Percentiles rank a stretch among this genome's conserved stretches.
phyloP scores from a whole-genome alignment of 192 early-diverging fungal genomes.

The Gonapodya sp. region DNA sequence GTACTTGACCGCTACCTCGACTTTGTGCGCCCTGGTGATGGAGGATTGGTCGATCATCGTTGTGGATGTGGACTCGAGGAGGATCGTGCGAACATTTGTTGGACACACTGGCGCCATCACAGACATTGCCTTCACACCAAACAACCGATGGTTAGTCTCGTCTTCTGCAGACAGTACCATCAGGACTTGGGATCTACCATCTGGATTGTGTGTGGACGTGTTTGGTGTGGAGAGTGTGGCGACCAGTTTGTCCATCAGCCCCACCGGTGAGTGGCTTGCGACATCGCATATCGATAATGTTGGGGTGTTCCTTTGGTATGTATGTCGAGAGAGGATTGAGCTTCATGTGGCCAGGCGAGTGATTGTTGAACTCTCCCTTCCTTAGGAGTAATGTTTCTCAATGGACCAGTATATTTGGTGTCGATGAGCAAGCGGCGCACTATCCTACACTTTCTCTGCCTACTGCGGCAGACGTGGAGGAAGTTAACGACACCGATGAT shows the following conservation, averaged over 20 bases:
- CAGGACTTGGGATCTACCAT: conserved; percentile 93
- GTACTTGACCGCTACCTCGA: conserved; percentile 56
- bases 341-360: too few species aligned
- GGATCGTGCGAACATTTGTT: conserved; percentile 77
- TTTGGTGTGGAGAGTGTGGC: conserved; percentile 66
- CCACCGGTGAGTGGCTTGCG: conserved; percentile 83
- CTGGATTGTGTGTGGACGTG: conserved; percentile 77
- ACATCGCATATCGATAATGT: conserved; percentile 85
- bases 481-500: too few species aligned
- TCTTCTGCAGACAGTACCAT: conserved; percentile 74
- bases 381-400: not conserved
- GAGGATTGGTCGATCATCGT: conserved; percentile 87
- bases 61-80: conserved; percentile 71
- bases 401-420: not conserved
- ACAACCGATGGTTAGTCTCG: conserved; percentile 85
- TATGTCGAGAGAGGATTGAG: too few species aligned
- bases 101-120: conserved; percentile 82
- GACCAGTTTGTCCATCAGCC: conserved; percentile 81
- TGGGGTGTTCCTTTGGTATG: conserved; percentile 82
- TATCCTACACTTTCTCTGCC: conserved; percentile 36
- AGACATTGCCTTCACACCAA: conserved; percentile 81
- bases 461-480: conserved; percentile 42
- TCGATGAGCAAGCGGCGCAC: not conserved
- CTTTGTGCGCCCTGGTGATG: conserved; percentile 66
- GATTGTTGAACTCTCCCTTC: too few species aligned